phyloP scores from a whole-genome alignment of 2,329 filamentous ascomycete genomes.

The Penicillium corylophilum region DNA sequence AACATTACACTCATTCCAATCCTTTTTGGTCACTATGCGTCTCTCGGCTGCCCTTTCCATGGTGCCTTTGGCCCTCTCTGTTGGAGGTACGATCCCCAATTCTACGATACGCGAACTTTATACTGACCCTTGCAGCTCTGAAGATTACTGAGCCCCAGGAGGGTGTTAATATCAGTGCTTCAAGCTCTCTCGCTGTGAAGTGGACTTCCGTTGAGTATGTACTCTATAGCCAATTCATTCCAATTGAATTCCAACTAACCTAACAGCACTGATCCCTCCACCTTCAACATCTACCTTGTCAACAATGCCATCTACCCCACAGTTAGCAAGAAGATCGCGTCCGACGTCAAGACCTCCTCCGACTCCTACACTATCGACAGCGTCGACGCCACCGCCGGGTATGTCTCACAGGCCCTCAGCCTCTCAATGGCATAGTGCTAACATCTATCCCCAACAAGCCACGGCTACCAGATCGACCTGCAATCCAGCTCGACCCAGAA shows the following conservation, averaged over 20 bases:
- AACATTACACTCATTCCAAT: slow-evolving; percentile 1
- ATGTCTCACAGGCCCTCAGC: neutral
- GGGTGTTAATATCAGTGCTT: slow-evolving; percentile 33
- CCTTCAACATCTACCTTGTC: slow-evolving; percentile 43
- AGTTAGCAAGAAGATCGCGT: slow-evolving; percentile 33
- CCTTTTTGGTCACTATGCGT: slow-evolving; percentile 25
- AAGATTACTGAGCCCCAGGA: slow-evolving; percentile 36
- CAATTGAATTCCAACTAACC: neutral
- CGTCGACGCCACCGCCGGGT: slow-evolving; percentile 25
- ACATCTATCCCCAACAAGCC: slow-evolving; percentile 17
- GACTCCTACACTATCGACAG: slow-evolving; percentile 37
- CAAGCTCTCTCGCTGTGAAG: slow-evolving; percentile 36
- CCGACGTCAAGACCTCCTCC: slow-evolving; percentile 37
- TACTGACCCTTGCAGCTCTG: slow-evolving; percentile 28
- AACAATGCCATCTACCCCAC: slow-evolving; percentile 39
- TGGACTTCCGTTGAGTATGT: slow-evolving; percentile 40
- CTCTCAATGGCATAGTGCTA: neutral
- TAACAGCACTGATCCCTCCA: slow-evolving; percentile 38
- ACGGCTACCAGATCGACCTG: slow-evolving; percentile 44
- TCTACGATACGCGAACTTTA: neutral
- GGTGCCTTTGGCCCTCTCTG: slow-evolving; percentile 29
- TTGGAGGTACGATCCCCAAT: slow-evolving; percentile 24
- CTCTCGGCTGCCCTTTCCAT: slow-evolving; percentile 23
- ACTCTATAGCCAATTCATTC: neutral
- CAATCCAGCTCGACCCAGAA: slow-evolving; percentile 33